A percentile compares a stretch with the other conserved stretches of the same genome.
These are phyloP conservation scores for Pestalotiopsis sp. DNA, from an alignment of 2,329 filamentous ascomycete genomes.

Conservation along the genomic window DNA sequence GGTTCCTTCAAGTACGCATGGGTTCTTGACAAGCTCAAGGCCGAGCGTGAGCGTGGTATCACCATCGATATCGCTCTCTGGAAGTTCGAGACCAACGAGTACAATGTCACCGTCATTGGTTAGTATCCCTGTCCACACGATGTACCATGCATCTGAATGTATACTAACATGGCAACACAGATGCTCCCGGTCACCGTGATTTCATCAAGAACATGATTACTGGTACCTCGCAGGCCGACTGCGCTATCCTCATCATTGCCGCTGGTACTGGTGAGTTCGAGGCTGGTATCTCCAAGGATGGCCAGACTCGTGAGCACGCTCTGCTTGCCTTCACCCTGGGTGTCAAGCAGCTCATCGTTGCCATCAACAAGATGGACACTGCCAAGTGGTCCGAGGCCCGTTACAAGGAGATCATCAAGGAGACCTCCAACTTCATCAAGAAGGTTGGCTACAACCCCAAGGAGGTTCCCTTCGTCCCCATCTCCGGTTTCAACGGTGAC, in stretches of 20 bases:
- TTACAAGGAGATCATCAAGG: slow-evolving; percentile 99
- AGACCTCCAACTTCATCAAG: slow-evolving; percentile 99
- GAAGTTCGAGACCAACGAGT: slow-evolving; percentile 99
- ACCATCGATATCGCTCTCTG: slow-evolving; percentile 99
- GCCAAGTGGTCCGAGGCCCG: slow-evolving; percentile 96
- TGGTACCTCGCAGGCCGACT: slow-evolving; percentile 99
- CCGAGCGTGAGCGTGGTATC: slow-evolving; percentile 99
- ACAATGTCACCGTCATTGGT: slow-evolving; percentile 98
- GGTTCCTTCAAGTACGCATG: slow-evolving; percentile 99
- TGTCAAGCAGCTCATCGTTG: slow-evolving; percentile 99
- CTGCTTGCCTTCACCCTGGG: slow-evolving; percentile 99
- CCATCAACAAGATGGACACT: slow-evolving; percentile 99
- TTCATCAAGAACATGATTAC: slow-evolving; percentile 99
- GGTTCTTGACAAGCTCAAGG: slow-evolving; percentile 99
- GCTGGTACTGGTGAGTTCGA: slow-evolving; percentile 99
- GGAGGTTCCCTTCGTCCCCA: slow-evolving; percentile 96
- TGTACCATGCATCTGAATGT: background rate
- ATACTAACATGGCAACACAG: slow-evolving; percentile 40
- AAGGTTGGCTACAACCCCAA: slow-evolving; percentile 99
- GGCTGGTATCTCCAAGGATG: slow-evolving; percentile 99
- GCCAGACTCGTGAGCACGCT: slow-evolving; percentile 99
- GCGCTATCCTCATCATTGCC: slow-evolving; percentile 99
- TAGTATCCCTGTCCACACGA: slow-evolving; percentile 39
- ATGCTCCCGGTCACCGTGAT: slow-evolving; percentile 99
- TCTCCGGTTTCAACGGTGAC: slow-evolving; percentile 99